A percentile compares a stretch with the other conserved stretches of the same genome.
These are phyloP conservation scores for Botryosphaeria dothidea DNA, from an alignment of 2,329 filamentous ascomycete genomes.

Conservation along the genomic window DNA sequence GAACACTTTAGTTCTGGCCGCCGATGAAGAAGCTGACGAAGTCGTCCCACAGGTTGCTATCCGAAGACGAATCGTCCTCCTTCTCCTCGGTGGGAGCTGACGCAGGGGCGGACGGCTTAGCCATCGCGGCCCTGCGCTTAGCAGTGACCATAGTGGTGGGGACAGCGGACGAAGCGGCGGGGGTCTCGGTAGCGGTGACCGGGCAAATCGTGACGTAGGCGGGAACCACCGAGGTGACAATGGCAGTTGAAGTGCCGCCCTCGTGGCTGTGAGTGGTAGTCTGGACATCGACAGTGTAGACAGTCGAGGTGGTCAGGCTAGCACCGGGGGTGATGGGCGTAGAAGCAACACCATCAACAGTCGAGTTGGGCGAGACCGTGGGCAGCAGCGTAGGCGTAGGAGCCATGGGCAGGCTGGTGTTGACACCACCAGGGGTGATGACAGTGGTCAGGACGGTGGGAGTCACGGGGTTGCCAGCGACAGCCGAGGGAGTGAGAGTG, in stretches of 20 bases:
- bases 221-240: conserved; percentile 2
- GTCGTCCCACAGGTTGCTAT: neutral
- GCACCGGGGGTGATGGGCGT: neutral
- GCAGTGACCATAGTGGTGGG: conserved; percentile 3
- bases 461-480: neutral
- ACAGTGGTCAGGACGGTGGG: conserved; percentile 9
- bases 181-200: neutral
- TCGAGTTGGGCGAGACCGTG: neutral
- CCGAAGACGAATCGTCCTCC: neutral
- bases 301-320: conserved; percentile 8
- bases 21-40: conserved; percentile 5
- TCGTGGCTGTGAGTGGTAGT: neutral
- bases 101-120: neutral
- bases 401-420: conserved; percentile 12
- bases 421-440: neutral
- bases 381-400: conserved; percentile 9
- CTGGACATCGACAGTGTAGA: conserved; percentile 2
- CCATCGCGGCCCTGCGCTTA: conserved; percentile 8
- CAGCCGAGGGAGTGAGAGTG: conserved; percentile 4
- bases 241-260: neutral
- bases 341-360: neutral
- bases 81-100: neutral
- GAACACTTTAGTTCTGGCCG: neutral
- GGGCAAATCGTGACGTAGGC: conserved; percentile 14
- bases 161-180: neutral